Conservation (phyloP, 139 green algal species). For the Chlamydomonas eustigma region DNA sequence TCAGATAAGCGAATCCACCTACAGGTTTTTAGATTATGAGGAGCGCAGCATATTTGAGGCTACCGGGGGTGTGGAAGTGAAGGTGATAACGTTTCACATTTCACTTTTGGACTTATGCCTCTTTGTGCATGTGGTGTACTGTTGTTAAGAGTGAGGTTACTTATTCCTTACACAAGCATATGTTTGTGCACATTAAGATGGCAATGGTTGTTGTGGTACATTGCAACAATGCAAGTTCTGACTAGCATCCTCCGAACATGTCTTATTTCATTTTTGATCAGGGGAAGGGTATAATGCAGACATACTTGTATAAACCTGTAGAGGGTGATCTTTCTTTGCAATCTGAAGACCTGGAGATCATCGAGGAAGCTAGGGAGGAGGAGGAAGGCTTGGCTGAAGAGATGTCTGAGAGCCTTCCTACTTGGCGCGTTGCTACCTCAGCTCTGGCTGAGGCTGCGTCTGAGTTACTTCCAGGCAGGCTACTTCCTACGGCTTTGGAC, state of each 20-base stretch:
- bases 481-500: not conserved
- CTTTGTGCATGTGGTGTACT: no score
- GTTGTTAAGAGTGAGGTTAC: no score
- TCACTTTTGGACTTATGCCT: no score
- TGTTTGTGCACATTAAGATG: no score
- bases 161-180: no score
- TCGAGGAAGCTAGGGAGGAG: not conserved
- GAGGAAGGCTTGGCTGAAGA: not conserved
- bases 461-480: not conserved
- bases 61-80: constrained; percentile 13
- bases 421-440: not conserved
- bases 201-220: no score
- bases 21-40: not conserved
- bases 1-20: constrained; percentile 6
- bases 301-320: constrained; percentile 8
- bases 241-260: not conserved
- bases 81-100: constrained; percentile 16
- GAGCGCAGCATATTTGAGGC: constrained; percentile 4
- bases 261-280: not conserved
- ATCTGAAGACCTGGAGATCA: not conserved
- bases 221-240: no score
- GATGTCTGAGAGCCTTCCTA: not conserved
- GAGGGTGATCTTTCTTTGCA: not conserved
- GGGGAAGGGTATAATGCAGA: constrained; percentile 46
- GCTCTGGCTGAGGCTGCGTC: not conserved